These are phyloP conservation scores for Aureobasidium sp. DNA, from an alignment of 2,329 filamentous ascomycete genomes.

Conservation along the genomic window DNA sequence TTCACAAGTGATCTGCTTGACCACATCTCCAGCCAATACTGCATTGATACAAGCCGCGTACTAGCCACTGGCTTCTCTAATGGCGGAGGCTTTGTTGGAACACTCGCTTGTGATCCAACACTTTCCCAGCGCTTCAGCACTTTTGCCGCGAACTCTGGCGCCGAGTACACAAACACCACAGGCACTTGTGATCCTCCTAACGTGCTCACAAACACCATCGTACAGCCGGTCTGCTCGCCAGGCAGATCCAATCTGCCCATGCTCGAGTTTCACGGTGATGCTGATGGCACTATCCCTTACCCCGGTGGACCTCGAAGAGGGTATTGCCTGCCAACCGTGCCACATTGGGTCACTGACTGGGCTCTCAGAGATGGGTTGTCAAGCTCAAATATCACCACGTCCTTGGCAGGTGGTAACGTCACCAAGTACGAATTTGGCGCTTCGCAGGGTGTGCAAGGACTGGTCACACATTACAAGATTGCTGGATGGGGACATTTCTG, in stretches of 20 bases:
- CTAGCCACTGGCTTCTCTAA: constrained; percentile 48
- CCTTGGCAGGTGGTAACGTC: constrained; percentile 22
- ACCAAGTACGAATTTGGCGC: constrained; percentile 25
- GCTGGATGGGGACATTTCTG: constrained; percentile 35
- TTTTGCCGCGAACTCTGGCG: constrained; percentile 42
- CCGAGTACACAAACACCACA: constrained; percentile 33
- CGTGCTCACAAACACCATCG: constrained; percentile 22
- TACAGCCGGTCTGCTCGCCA: constrained; percentile 20
- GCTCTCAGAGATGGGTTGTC: constrained; percentile 29
- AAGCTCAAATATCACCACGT: constrained; percentile 24
- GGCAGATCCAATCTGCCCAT: constrained; percentile 28
- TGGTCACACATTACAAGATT: constrained; percentile 35
- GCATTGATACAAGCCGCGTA: constrained; percentile 39
- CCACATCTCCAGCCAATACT: constrained; percentile 32
- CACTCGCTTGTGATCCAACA: constrained; percentile 40
- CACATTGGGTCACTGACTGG: constrained; percentile 28
- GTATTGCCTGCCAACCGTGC: constrained; percentile 11
- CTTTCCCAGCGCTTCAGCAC: constrained; percentile 40
- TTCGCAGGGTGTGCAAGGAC: constrained; percentile 25
- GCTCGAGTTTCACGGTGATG: constrained; percentile 38
- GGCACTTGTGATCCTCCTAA: constrained; percentile 19
- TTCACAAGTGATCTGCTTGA: constrained; percentile 38
- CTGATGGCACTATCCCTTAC: constrained; percentile 35
- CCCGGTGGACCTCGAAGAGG: constrained; percentile 22
- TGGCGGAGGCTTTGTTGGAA: constrained; percentile 44